Conservation (phyloP, 2,329 filamentous ascomycete genomes). For the Stagonosporopsis vannaccii region DNA sequence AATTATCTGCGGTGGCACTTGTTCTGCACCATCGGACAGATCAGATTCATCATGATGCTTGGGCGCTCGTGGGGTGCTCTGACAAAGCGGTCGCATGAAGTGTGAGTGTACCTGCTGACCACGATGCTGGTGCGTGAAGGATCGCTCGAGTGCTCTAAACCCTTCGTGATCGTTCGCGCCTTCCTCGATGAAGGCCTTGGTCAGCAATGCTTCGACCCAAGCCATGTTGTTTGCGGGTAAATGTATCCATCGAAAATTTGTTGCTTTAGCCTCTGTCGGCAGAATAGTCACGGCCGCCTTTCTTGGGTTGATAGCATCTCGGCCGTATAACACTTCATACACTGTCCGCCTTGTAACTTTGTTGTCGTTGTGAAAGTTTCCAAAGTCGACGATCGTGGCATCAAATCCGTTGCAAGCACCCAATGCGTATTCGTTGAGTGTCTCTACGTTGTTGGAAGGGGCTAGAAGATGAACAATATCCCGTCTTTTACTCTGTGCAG, state of each 20-base stretch:
- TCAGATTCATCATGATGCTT: conserved; percentile 44
- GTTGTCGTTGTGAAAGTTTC: conserved; percentile 47
- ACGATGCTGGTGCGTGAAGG: conserved; percentile 68
- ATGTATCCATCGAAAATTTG: conserved; percentile 56
- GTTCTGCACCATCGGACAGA: conserved; percentile 42
- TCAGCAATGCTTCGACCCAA: conserved; percentile 70
- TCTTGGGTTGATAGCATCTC: conserved; percentile 41
- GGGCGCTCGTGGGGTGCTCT: conserved; percentile 53
- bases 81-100: conserved; percentile 68
- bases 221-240: conserved; percentile 61
- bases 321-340: conserved; percentile 47
- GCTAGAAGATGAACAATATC: conserved; percentile 53
- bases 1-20: conserved; percentile 39
- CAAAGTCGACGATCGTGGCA: conserved; percentile 51
- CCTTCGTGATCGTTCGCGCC: conserved; percentile 68
- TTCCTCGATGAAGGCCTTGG: conserved; percentile 70
- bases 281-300: conserved; percentile 48
- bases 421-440: conserved; percentile 43
- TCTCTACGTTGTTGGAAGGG: conserved; percentile 51
- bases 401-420: conserved; percentile 49
- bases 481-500: conserved; percentile 50
- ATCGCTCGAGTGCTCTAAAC: conserved; percentile 68
- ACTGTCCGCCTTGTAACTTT: conserved; percentile 42
- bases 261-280: conserved; percentile 51
- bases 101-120: conserved; percentile 66